Evolutionary conservation across 257 asterid species (phyloP).

Genomic region (Lavandula angustifolia): DNA sequence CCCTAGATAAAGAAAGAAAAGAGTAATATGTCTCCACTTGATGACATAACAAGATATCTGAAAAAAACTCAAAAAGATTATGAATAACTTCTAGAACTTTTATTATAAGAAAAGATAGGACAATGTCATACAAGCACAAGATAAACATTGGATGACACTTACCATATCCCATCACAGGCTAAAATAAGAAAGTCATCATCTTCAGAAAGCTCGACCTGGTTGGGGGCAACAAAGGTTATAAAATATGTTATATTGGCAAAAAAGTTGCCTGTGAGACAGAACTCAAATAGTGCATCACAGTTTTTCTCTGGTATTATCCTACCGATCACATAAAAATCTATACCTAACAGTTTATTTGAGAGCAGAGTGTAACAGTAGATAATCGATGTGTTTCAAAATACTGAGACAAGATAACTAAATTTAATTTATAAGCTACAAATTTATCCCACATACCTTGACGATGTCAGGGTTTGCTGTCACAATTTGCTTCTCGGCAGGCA

Average conservation of each 20-base stretch:
- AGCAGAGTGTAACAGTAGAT: background rate
- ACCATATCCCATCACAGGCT: constrained; percentile 99
- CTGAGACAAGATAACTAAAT: too few relatives aligned
- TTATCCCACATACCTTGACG: constrained; percentile 48
- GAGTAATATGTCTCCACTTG: background rate
- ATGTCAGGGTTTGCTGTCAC: constrained; percentile 90
- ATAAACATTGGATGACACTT: constrained; percentile 31
- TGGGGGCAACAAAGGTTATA: too few relatives aligned
- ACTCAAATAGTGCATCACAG: background rate
- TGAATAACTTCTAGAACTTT: background rate
- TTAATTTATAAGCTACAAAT: too few relatives aligned
- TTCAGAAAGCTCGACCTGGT: constrained; percentile 71
- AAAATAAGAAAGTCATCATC: constrained; percentile 87
- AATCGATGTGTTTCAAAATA: background rate
- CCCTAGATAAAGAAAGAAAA: constrained; percentile 53
- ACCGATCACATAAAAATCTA: constrained; percentile 3
- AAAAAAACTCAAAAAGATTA: background rate
- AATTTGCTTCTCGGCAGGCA: constrained; percentile 88
- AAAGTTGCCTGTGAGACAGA: constrained; percentile 10
- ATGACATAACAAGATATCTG: background rate
- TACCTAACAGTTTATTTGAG: background rate
- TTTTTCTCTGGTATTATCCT: constrained; percentile 17
- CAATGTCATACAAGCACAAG: constrained; percentile 23
- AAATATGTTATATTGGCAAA: background rate
- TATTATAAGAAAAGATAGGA: background rate